phyloP scores from a whole-genome alignment of 108 stramenopile species.

The Fistulifera solaris region DNA sequence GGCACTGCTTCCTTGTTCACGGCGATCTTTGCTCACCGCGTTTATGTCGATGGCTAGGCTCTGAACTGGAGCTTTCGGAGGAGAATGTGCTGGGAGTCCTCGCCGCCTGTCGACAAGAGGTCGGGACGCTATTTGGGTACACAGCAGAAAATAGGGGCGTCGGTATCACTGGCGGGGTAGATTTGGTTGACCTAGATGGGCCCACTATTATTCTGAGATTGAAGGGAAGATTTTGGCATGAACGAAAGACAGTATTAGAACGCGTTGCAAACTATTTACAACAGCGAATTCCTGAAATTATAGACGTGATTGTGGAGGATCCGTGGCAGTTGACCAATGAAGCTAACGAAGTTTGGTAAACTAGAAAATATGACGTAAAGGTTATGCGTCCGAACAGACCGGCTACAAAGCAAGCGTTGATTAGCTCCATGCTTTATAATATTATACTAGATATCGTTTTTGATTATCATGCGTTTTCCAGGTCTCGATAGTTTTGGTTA shows the following conservation, averaged over 20 bases:
- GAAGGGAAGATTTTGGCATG: constrained; percentile 90
- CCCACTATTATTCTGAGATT: constrained; percentile 65
- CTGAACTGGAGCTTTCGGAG: constrained; percentile 50
- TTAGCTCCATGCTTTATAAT: too few species aligned
- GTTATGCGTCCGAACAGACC: too few species aligned
- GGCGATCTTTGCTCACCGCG: not conserved
- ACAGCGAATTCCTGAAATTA: constrained; percentile 76
- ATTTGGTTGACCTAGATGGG: constrained; percentile 88
- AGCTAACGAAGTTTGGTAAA: constrained; percentile 51
- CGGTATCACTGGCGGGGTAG: constrained; percentile 92
- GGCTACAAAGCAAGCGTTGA: too few species aligned
- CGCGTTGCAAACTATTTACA: constrained; percentile 64
- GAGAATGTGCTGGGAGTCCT: constrained; percentile 65
- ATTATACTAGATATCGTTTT: too few species aligned
- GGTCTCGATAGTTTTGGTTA: too few species aligned
- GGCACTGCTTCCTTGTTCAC: not conserved
- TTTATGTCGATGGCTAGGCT: constrained; percentile 22
- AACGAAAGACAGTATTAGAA: constrained; percentile 69
- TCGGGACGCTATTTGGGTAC: constrained; percentile 90
- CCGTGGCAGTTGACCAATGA: constrained; percentile 74
- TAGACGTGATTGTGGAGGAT: constrained; percentile 72
- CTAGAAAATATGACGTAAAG: not conserved
- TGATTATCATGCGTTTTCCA: not conserved
- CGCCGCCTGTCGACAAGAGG: constrained; percentile 65
- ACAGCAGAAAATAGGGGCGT: constrained; percentile 85